Base-by-base conservation (phyloP, 163 green algal species). In the Scenedesmus sp. region DNA sequence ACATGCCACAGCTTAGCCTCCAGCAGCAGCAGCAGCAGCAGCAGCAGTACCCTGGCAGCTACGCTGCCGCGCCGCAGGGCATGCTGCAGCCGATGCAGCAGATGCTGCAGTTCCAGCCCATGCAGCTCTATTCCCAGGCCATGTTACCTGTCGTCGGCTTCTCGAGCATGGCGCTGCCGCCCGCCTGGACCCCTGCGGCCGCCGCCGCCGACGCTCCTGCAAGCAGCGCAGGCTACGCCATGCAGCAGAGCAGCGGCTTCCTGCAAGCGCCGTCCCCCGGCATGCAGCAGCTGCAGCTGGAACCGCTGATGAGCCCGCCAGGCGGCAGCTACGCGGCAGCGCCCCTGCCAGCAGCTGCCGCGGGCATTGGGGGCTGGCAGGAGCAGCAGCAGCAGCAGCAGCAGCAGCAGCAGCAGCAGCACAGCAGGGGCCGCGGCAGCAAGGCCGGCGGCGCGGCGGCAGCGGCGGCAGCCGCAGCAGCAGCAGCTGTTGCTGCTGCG, bases 21-120 rank as follows among this genome's bases (percentile, higher is more conserved):
- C 56, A 79, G 83, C 83, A 88, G 46, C 83, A 88, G 83, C 83
- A 79, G 56, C 83, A 78, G 53, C 83, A n/a, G n/a, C n/a, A n/a
- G n/a, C n/a, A n/a, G n/a, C n/a, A n/a, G n/a, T n/a, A n/a, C n/a
- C n/a, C 35, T 53, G n/a, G 37, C 82, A 87, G 61, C 46, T 86
- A 26, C 22, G 65, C 65, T 76, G 30, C 65, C 40, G 65, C 30
- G 7, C 30, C 65, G 4, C 30, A 37, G 65, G 65, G 30, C 65
- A 76, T 76, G 65, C 37, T 76, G 65, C 30, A 40, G 65, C 59
- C 59, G 24, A 35, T 35, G 24, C 59, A 10, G 0, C 65, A 76
- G 26, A 76, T 76, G 65, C 30, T 15, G 30, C 65, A 37, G 7
- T 6, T n/a, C 22, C 59, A 72, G 59, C 59, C 24, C 20, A n/a